Base-by-base conservation (phyloP, 352 stramenopile species). In the Achlya hypogyna region DNA sequence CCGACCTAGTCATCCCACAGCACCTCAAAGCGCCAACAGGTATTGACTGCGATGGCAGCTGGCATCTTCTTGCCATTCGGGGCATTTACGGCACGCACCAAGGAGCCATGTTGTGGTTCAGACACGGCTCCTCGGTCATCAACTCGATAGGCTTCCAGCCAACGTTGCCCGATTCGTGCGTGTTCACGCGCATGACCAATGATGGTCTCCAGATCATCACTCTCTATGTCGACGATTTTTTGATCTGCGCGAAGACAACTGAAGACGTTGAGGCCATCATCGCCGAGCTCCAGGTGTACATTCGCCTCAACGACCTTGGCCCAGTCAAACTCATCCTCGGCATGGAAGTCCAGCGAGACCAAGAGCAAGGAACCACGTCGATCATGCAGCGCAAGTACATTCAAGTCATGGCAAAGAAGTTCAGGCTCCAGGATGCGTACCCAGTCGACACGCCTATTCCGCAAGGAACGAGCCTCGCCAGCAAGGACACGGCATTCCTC, bases 161-260 rank as follows among this genome's bases (percentile, higher is more conserved):
- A 64, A 38, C 22, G 1, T 16, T 25, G 16, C 43, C 28, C 56
- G 56, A 64, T 31, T 32, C 14, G 52, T 64, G 56, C 56, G 56
- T 64, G 1, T 64, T 54, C 56, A 56, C 43, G 10, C 56, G 56
- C 12, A 29, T 20, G 18, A n/a, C 29, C 9, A 29, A 40, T 29
- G 14, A 31, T 1, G 43, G 1, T 2, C 20, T 64, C 22, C 10
- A 64, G 52, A 54, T 64, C 35, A 22, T 64, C 35, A 29, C 1
- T 22, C 29, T 32, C 18, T 64, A 64, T 35, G 56, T 64, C 4
- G 56, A 64, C 25, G 56, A 64, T 64, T 64, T 64, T 3, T 32
- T 64, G 12, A 25, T 64, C 35, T 49, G 42, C 22, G 42, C 42
- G 22, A 18, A 49, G 18, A 49, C 18, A 20, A 20, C 42, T 20